phyloP scores from a whole-genome alignment of 2,329 filamentous ascomycete species.

The Clonostachys sp. region DNA sequence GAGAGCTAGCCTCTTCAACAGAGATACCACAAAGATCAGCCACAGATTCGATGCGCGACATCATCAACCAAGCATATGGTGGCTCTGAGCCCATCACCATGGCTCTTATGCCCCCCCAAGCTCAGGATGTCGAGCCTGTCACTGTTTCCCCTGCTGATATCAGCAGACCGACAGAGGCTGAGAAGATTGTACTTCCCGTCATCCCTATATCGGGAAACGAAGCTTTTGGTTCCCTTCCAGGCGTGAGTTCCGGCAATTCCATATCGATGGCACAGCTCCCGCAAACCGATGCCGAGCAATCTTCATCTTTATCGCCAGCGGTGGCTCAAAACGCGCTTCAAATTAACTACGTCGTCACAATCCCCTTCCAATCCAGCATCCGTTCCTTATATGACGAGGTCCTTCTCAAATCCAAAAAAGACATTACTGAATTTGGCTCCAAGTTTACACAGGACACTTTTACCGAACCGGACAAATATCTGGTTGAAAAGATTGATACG shows the following conservation, averaged over 20 bases:
- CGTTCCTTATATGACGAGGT: conserved; percentile 47
- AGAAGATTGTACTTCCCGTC: conserved; percentile 10
- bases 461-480: conserved; percentile 26
- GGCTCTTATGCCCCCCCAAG: conserved; percentile 10
- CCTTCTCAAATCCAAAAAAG: conserved; percentile 34
- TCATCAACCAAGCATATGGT: conserved; percentile 11
- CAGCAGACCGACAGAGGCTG: conserved; percentile 17
- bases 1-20: not conserved
- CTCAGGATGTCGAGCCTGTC: conserved; percentile 12
- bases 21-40: conserved; percentile 8
- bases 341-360: conserved; percentile 45
- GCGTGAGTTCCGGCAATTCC: conserved; percentile 13
- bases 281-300: not conserved
- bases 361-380: conserved; percentile 50
- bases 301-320: not conserved
- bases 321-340: not conserved
- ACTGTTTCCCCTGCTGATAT: conserved; percentile 33
- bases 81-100: conserved; percentile 7
- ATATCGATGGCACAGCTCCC: conserved; percentile 17
- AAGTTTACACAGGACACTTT: conserved; percentile 33
- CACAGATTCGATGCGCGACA: conserved; percentile 9
- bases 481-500: conserved; percentile 41
- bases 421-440: conserved; percentile 39
- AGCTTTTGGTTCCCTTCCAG: conserved; percentile 7
- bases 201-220: conserved; percentile 11